Conservation (phyloP, 169 alveolate genomes). For the Amoebophrya sp. region DNA sequence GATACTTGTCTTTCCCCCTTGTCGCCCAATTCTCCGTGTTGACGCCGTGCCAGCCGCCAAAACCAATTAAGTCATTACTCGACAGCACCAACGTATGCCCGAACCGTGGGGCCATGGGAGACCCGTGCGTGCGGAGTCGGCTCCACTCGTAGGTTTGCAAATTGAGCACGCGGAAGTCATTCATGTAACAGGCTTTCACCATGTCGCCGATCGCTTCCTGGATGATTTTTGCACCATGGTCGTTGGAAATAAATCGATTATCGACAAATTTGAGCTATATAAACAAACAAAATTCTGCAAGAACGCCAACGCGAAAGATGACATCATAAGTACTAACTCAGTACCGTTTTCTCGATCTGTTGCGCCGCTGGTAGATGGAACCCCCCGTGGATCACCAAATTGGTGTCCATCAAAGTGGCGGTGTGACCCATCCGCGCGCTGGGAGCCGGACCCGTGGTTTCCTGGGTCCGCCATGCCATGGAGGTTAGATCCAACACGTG, state of each 20-base stretch:
- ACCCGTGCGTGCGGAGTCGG: not conserved
- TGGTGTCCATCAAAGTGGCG: slow-evolving; percentile 66
- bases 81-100: not conserved
- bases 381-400: slow-evolving; percentile 77
- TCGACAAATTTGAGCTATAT: too few species aligned
- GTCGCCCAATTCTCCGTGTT: not conserved
- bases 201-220: slow-evolving; percentile 11
- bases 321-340: too few species aligned
- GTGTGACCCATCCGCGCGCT: slow-evolving; percentile 80
- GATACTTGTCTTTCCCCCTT: not conserved
- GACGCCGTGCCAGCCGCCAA: slow-evolving; percentile 4
- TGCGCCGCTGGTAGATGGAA: not conserved
- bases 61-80: not conserved
- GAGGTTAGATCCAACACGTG: slow-evolving; percentile 67
- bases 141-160: not conserved
- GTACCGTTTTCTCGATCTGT: not conserved
- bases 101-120: not conserved
- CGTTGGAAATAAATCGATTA: too few species aligned
- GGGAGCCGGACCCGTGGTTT: slow-evolving; percentile 75
- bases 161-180: not conserved
- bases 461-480: slow-evolving; percentile 80
- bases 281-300: too few species aligned
- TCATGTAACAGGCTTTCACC: not conserved
- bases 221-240: too few species aligned
- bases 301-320: too few species aligned